These are phyloP conservation scores for Amesomyces nigricolor DNA, from an alignment of 2,329 filamentous ascomycete genomes.

Conservation along the genomic window DNA sequence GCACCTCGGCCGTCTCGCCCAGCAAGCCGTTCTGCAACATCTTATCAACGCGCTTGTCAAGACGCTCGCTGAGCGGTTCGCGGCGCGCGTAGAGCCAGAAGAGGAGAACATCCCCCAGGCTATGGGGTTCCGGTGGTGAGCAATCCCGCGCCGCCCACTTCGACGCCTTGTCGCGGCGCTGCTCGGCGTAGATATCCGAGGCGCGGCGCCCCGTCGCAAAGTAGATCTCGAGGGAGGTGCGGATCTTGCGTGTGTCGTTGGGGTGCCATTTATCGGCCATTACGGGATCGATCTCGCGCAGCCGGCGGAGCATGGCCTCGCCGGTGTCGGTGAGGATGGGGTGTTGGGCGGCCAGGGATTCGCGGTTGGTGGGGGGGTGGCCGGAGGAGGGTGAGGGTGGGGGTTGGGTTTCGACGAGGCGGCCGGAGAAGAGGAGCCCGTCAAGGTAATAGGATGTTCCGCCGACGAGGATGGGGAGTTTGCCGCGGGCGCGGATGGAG, in stretches of 20 bases:
- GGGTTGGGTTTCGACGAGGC: slow-evolving; percentile 44
- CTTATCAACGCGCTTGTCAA: slow-evolving; percentile 72
- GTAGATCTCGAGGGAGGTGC: slow-evolving; percentile 83
- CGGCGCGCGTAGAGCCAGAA: slow-evolving; percentile 83
- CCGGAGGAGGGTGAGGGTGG: background rate
- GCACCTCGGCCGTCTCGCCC: slow-evolving; percentile 44
- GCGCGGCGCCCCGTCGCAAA: slow-evolving; percentile 74
- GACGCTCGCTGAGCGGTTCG: slow-evolving; percentile 60
- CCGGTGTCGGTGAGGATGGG: slow-evolving; percentile 69
- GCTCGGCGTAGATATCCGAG: slow-evolving; percentile 81
- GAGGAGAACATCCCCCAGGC: slow-evolving; percentile 55
- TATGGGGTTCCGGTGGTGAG: slow-evolving; percentile 7
- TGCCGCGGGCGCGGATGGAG: slow-evolving; percentile 72
- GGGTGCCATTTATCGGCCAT: slow-evolving; percentile 95
- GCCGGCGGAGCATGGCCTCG: slow-evolving; percentile 63
- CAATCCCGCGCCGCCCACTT: slow-evolving; percentile 22
- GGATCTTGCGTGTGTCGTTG: slow-evolving; percentile 84
- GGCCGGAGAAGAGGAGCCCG: slow-evolving; percentile 74
- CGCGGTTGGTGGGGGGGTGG: slow-evolving; percentile 20
- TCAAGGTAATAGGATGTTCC: slow-evolving; percentile 96
- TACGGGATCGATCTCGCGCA: slow-evolving; percentile 75
- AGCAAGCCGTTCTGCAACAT: slow-evolving; percentile 63
- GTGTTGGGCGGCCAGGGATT: slow-evolving; percentile 43
- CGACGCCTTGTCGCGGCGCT: slow-evolving; percentile 40
- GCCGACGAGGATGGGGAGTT: slow-evolving; percentile 83